Evolutionary conservation across 495 filamentous ascomycete genomes (phyloP), one percentile per base, ranked within the genome.

Genomic region (Tuber calosporum): DNA sequence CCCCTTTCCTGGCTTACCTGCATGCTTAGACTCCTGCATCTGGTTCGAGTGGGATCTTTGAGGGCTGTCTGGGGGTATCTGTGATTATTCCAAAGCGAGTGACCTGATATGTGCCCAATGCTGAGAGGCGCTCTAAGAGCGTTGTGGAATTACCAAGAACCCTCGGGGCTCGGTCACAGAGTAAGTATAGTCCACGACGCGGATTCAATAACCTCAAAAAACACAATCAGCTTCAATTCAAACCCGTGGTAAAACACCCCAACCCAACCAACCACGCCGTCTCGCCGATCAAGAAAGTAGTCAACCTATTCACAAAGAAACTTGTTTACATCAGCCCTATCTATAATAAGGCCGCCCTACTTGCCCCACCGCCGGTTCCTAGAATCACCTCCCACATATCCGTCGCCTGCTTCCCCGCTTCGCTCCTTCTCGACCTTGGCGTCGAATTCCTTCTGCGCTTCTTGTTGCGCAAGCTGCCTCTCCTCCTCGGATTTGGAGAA

Each of bases 391-490:
- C 71, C 73, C 13, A 43, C 69, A 66, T 77, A 80, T 22, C 69
- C 77, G 43, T 80, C 78, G 11, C 69, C 66, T 0, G 26, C 34
- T 8, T 66, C 81, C 7, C 84, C 85, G 36, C 72, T 79, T 69
- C 85, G 70, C 71, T 88, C 86, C 72, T 79, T 79, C 76, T 87
- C 86, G 36, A 88, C 78, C 37, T 82, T 75, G 41, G 81, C 83
- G 78, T 88, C 86, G 79, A 88, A 88, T 45, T 86, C 84, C 70
- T 78, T 83, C 81, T 88, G 87, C 70, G 86, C 85, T 75, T 87
- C 83, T 36, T 74, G 81, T 74, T 81, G 84, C n/a, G 84, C 86
- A 67, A 82, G 74, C 34, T 81, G 71, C 34, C 81, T 80, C 40
- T 85, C 84, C 68, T 82, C 80, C 1, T 84, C 84, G 5, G 75